Conservation (phyloP, 176 grass and related monocot genomes). For the Paspalum vaginatum region DNA sequence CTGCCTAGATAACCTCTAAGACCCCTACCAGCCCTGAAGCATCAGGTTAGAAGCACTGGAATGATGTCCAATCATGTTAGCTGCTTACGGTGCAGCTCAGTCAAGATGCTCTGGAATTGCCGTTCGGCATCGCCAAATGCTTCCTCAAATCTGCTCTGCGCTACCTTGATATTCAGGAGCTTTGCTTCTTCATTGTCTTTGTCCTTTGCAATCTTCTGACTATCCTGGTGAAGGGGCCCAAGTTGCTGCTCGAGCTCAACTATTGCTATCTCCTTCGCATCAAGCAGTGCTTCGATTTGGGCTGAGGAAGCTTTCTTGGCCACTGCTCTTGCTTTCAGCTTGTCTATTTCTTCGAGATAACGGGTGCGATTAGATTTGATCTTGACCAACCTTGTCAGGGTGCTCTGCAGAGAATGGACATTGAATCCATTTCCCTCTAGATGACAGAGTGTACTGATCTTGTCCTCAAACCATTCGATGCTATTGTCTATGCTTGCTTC, state of each 20-base stretch:
- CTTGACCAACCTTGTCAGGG: conserved; percentile 34
- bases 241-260: conserved; percentile 51
- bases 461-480: conserved; percentile 41
- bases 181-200: conserved; percentile 25
- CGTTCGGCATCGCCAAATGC: not conserved
- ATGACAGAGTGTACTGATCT: conserved; percentile 32
- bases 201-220: conserved; percentile 30
- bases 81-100: conserved; percentile 21
- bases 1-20: not conserved
- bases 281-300: conserved; percentile 16
- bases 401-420: conserved; percentile 42
- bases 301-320: conserved; percentile 8
- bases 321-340: conserved; percentile 25
- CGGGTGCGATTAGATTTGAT: conserved; percentile 31
- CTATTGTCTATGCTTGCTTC: conserved; percentile 40
- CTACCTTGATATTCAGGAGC: conserved; percentile 22
- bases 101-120: conserved; percentile 23
- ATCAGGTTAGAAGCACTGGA: not conserved
- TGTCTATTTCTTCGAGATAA: conserved; percentile 2
- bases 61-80: not conserved
- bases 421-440: conserved; percentile 63
- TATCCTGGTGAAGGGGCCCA: conserved; percentile 26
- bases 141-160: conserved; percentile 1
- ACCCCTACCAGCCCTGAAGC: not conserved
- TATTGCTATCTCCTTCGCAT: conserved; percentile 43